Base-by-base conservation (phyloP, 441 rosid species). In the Populus hybrid region DNA sequence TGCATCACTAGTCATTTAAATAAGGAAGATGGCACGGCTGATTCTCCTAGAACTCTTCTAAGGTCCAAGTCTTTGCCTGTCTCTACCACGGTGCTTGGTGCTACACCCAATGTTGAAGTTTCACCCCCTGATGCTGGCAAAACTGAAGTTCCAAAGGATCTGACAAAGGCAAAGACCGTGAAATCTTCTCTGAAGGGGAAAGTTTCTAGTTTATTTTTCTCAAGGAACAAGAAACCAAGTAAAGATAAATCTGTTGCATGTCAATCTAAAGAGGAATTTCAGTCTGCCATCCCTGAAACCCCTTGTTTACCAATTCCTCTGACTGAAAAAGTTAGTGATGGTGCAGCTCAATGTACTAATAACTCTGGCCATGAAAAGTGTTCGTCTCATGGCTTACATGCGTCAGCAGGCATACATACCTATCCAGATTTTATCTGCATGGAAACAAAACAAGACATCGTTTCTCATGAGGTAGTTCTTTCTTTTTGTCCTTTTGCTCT, bases 161-260 rank as follows among this genome's bases (percentile, higher is more conserved):
- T 83, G 78, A 80, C 82, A 28, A 88, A 88, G 82, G 77, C 86
- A 59, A 90, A 89, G 86, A 90, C 82, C 83, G 26, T 75, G 70
- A 89, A 89, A 84, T 89, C 90, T 20, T 86, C 96, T 70, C 79
- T 96, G 28, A 89, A 84, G 82, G 92, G 93, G 82, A 92, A 89
- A 81, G 97, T 94, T 80, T 95, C 99, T 1, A 89, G 90, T 81
- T 87, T 95, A 84, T 90, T 95, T 89, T 93, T 83, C 75, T 89
- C 91, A 8, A 89, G 85, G 88, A 90, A 78, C 79, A 95, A 90
- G 81, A 92, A 85, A 85, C 38, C 85, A 36, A 87, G 59, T 83
- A 89, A 89, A 79, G 98, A 91, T 80, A 90, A 86, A 78, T 77
- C 79, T 64, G 77, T 68, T 73, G 82, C 70, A 71, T 81, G 85